Conservation (phyloP, 75 land plant species). For the Cunninghamia lanceolata region DNA sequence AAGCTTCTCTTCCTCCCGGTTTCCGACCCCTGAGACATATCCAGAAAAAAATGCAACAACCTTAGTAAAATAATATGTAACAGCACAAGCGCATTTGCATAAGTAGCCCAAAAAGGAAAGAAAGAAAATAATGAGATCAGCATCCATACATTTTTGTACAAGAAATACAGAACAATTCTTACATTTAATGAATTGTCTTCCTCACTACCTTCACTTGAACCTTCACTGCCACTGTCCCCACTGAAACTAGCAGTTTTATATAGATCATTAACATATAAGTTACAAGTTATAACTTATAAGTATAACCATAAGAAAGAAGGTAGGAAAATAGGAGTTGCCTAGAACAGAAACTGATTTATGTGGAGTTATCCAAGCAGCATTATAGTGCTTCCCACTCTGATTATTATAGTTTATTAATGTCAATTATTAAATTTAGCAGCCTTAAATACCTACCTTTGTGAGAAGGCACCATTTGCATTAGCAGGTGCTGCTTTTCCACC, state of each 20-base stretch:
- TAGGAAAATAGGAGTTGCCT: not conserved
- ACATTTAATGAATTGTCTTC: constrained; percentile 49
- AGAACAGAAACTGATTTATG: not conserved
- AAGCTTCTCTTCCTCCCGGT: constrained; percentile 46
- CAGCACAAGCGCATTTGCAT: not conserved
- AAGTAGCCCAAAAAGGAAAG: not conserved
- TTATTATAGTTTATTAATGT: not conserved
- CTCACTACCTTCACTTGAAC: constrained; percentile 71
- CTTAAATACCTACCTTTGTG: constrained; percentile 57
- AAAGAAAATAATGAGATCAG: not conserved
- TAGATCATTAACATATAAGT: constrained; percentile 6
- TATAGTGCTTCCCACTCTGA: not conserved
- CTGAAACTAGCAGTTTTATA: constrained; percentile 20
- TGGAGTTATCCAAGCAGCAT: not conserved
- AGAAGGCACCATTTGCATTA: constrained; percentile 53
- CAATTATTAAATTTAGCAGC: not conserved
- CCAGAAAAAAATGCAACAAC: not conserved
- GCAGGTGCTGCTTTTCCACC: constrained; percentile 49
- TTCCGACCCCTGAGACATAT: constrained; percentile 25
- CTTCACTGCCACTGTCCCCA: constrained; percentile 80
- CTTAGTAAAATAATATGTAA: not conserved
- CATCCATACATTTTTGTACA: not conserved
- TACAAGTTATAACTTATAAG: no score
- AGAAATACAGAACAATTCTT: not conserved
- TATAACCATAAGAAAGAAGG: not conserved